phyloP scores from a whole-genome alignment of 352 stramenopile species.

The Globisporangium carolinianum region DNA sequence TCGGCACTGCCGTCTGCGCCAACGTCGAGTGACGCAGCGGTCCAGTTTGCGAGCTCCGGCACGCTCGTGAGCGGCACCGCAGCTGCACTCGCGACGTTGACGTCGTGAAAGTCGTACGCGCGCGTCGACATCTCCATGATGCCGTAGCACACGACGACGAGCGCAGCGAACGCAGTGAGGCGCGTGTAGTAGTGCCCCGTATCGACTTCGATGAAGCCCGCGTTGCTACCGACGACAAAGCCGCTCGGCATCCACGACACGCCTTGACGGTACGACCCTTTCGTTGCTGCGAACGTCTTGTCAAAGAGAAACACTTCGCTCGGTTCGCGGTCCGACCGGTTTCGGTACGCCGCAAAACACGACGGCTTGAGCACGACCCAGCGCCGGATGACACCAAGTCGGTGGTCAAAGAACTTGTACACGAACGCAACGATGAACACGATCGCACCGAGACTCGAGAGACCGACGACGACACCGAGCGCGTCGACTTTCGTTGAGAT shows the following conservation, averaged over 20 bases:
- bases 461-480: slow-evolving; percentile 43
- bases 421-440: slow-evolving; percentile 71
- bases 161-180: slow-evolving; percentile 51
- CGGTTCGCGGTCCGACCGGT: slow-evolving; percentile 64
- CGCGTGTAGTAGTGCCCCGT: slow-evolving; percentile 84
- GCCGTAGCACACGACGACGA: slow-evolving; percentile 58
- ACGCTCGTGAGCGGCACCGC: slow-evolving; percentile 17
- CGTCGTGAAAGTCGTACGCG: slow-evolving; percentile 54
- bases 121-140: slow-evolving; percentile 52
- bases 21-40: slow-evolving; percentile 3
- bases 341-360: slow-evolving; percentile 76
- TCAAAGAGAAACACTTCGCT: slow-evolving; percentile 86
- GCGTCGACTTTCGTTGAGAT: slow-evolving; percentile 46
- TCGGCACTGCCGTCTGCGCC: background rate
- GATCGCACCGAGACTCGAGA: slow-evolving; percentile 42
- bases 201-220: slow-evolving; percentile 81
- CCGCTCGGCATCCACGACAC: slow-evolving; percentile 86
- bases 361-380: slow-evolving; percentile 85
- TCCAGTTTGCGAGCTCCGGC: slow-evolving; percentile 41
- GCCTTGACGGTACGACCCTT: slow-evolving; percentile 77
- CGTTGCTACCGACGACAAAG: slow-evolving; percentile 69
- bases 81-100: slow-evolving; percentile 22
- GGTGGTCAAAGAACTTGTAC: slow-evolving; percentile 87
- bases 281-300: slow-evolving; percentile 68
- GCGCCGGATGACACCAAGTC: slow-evolving; percentile 75